Conservation (phyloP, 176 grass and related monocot species). For the Aegilops umbellulata region DNA sequence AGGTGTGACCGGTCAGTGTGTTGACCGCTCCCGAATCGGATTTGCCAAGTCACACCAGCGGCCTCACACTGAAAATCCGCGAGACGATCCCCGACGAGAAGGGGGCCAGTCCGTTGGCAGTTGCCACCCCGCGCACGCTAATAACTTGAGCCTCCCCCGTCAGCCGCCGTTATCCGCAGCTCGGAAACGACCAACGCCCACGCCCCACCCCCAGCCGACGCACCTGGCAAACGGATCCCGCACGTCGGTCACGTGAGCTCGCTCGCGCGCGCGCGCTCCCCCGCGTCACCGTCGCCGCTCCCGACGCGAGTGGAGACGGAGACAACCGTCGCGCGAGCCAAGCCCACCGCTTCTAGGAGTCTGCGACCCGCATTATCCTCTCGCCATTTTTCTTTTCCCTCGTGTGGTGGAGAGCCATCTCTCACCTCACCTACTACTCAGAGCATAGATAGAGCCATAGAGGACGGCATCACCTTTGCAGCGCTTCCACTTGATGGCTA, state of each 20-base stretch:
- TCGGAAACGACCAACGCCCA: too few species aligned
- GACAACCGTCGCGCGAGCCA: slow-evolving; percentile 18
- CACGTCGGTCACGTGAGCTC: background rate
- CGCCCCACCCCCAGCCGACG: too few species aligned
- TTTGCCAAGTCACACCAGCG: too few species aligned
- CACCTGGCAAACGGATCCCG: background rate
- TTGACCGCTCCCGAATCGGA: too few species aligned
- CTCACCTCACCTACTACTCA: slow-evolving; percentile 5
- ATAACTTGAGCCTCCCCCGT: too few species aligned
- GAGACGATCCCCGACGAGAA: too few species aligned
- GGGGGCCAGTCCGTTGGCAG: too few species aligned
- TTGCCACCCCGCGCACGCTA: too few species aligned
- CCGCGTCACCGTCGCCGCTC: background rate
- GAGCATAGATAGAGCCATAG: background rate
- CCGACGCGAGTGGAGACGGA: background rate
- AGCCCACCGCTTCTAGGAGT: slow-evolving; percentile 10
- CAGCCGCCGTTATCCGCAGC: too few species aligned
- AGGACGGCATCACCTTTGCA: background rate
- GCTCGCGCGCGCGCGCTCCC: accelerated
- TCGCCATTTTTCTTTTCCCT: background rate
- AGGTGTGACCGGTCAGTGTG: too few species aligned
- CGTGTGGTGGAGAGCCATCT: too few species aligned
- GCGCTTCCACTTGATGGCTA: background rate
- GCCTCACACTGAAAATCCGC: too few species aligned
- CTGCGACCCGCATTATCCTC: background rate